Percentiles rank a stretch among this genome's conserved stretches.
phyloP scores from a whole-genome alignment of 306 rosid genomes.

The Bauhinia variegata region DNA sequence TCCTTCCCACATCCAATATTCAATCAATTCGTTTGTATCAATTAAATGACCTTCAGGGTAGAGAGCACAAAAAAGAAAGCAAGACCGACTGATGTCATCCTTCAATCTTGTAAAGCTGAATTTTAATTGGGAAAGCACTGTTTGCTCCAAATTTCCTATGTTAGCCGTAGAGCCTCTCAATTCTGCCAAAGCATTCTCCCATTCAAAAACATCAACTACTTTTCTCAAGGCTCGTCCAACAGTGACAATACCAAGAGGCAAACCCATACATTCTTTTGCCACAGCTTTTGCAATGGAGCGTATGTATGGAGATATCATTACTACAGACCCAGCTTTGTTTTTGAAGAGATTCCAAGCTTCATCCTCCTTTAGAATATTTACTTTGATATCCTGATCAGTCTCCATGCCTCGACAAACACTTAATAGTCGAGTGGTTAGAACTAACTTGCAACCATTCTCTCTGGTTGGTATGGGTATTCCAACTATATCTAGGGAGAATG shows the following conservation, averaged over 20 bases:
- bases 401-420: slow-evolving; percentile 29
- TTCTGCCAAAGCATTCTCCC: slow-evolving; percentile 31
- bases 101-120: slow-evolving; percentile 26
- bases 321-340: slow-evolving; percentile 11
- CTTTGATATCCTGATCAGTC: slow-evolving; percentile 11
- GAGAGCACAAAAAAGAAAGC: slow-evolving; percentile 30
- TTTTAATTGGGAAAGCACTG: slow-evolving; percentile 21
- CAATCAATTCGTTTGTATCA: slow-evolving; percentile 20
- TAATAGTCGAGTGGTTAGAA: slow-evolving; percentile 19
- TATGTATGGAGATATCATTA: not conserved
- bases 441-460: slow-evolving; percentile 23
- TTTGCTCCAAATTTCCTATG: slow-evolving; percentile 28
- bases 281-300: not conserved
- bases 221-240: slow-evolving; percentile 38
- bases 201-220: slow-evolving; percentile 10
- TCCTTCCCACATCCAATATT: slow-evolving; percentile 32
- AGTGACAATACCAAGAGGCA: slow-evolving; percentile 25
- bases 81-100: slow-evolving; percentile 18
- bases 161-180: not conserved
- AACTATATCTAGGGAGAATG: slow-evolving; percentile 11
- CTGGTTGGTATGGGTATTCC: slow-evolving; percentile 24
- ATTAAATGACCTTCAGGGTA: slow-evolving; percentile 17
- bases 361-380: slow-evolving; percentile 7
- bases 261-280: slow-evolving; percentile 14
- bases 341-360: slow-evolving; percentile 28